Percentiles rank a stretch among this genome's conserved stretches.
Evolutionary conservation across 345 rosid species (phyloP).

Genomic region (Brassica cretica): DNA sequence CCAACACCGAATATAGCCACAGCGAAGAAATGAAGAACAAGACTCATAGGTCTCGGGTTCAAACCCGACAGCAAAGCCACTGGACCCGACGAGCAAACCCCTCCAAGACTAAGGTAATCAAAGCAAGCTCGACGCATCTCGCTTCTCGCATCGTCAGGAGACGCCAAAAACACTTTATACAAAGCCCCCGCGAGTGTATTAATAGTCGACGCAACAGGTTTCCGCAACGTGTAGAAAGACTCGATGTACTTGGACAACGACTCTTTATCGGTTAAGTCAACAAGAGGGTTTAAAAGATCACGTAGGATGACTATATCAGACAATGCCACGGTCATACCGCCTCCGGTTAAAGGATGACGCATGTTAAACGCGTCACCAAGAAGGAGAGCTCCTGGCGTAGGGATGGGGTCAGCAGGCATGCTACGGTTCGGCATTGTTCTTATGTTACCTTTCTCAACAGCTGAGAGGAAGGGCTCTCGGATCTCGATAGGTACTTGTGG

Average conservation of each 20-base stretch:
- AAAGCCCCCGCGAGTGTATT: conserved; percentile 59
- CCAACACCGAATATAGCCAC: conserved; percentile 59
- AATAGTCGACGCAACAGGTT: conserved; percentile 63
- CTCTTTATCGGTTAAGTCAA: conserved; percentile 43
- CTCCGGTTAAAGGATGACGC: conserved; percentile 61
- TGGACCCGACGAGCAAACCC: conserved; percentile 51
- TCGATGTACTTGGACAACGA: conserved; percentile 46
- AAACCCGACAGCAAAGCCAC: conserved; percentile 57
- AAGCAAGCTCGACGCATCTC: conserved; percentile 61
- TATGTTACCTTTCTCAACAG: conserved; percentile 51
- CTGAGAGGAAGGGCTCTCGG: conserved; percentile 42
- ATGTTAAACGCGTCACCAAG: conserved; percentile 58
- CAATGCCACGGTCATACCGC: conserved; percentile 60
- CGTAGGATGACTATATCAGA: conserved; percentile 55
- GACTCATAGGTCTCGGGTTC: conserved; percentile 51
- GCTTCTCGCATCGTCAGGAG: conserved; percentile 50
- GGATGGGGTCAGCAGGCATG: conserved; percentile 59
- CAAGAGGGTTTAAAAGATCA: conserved; percentile 43
- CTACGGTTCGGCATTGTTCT: conserved; percentile 60
- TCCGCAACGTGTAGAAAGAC: conserved; percentile 60
- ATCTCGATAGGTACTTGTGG: conserved; percentile 48
- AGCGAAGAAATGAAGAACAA: conserved; percentile 57
- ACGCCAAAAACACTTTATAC: conserved; percentile 53
- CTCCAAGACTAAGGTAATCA: conserved; percentile 60
- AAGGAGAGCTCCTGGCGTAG: conserved; percentile 52